Base-by-base conservation (phyloP, 495 filamentous ascomycete genomes). In the Apodospora peruviana region DNA sequence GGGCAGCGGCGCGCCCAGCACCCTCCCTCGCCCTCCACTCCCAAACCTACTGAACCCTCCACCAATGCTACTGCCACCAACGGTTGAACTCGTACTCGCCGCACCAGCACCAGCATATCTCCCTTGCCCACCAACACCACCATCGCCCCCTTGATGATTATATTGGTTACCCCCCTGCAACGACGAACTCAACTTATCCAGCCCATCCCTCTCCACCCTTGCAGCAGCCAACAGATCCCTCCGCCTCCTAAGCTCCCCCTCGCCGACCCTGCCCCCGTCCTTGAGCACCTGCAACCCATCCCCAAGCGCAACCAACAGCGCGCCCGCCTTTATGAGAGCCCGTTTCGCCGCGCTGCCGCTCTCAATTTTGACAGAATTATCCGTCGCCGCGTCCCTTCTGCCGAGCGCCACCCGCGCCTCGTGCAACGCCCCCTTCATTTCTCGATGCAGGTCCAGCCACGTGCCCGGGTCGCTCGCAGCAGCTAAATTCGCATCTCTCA, bases 401-500 rank as follows among this genome's bases (percentile, higher is more conserved):
- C 84, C 87, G 0, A 97, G 68, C 56, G 80, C 81, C 48, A 87
- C 72, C 19, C 91, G 66, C 37, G 89, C 90, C 53, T 93, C 87
- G 50, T 95, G 90, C 34, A 98, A 72, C 53, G 85, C 79, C 8
- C 70, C 61, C 68, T 95, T 96, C 70, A 95, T 75, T 60, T 95
- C 86, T 8, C 83, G 72, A 58, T 91, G 85, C 49, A 86, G 75
- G 60, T 97, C 94, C 29, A 96, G 72, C 93, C 93, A 98, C 2
- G 87, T 77, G 0, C 79, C 77, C 9, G 91, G 84, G 59, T 96
- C 90, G 10, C 77, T 81, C 20, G 87, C 81, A 0, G 73, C 73
- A 5, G 68, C 69, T 2, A 61, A 59, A 5, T 60, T 67, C 9
- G 61, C 61, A 29, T 67, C 69, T 4, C 53, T 20, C 29, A 57